Evolutionary conservation across 768 basidiomycete genomes (phyloP), one percentile per base, ranked within the genome.

Genomic region (Collybia sordida): DNA sequence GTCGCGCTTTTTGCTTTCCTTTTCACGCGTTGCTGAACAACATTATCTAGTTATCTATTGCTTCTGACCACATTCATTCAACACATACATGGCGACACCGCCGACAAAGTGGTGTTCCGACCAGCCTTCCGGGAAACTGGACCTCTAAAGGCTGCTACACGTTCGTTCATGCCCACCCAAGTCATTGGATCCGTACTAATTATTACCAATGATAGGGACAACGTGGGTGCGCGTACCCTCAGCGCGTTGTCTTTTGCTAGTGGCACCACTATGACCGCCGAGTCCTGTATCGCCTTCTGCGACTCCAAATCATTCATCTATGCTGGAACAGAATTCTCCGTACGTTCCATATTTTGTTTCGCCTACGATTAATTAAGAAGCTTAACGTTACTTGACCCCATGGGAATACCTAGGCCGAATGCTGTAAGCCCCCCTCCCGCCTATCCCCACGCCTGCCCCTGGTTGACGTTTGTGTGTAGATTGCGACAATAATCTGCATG

Each of bases 291-390:
- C 52, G 57, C 52, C 17, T 81, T 76, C 58, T 81, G 80, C 60
- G 67, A 72, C 27, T 45, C 66, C 17, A 64, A 72, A 49, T 56
- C 64, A 6, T 88, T 72, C 61, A 65, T 84, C 50, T 88, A 79
- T 54, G 86, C 88, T 15, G 90, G 90, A 11, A 74, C 82, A 15
- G 88, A 90, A 65, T 90, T 74, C 21, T 61, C 60, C 45, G 67
- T 67, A 47, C 45, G 64, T 58, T 18, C 45, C 42, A 37, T 49
- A 37, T 49, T 11, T 42, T 17, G 19, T 4, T 6, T 14, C 36
- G 36, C 36, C 12, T 22, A 23, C n/a, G 47, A 48, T 22, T 24
- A 21, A 8, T 34, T 42, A 3, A 41, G 52, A 14, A 31, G 43
- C 28, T 12, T 56, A 18, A 44, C 17, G 6, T 35, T 31, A 31